Evolutionary conservation across 352 stramenopile species (phyloP).

Genomic region (Pythium diclinum): DNA sequence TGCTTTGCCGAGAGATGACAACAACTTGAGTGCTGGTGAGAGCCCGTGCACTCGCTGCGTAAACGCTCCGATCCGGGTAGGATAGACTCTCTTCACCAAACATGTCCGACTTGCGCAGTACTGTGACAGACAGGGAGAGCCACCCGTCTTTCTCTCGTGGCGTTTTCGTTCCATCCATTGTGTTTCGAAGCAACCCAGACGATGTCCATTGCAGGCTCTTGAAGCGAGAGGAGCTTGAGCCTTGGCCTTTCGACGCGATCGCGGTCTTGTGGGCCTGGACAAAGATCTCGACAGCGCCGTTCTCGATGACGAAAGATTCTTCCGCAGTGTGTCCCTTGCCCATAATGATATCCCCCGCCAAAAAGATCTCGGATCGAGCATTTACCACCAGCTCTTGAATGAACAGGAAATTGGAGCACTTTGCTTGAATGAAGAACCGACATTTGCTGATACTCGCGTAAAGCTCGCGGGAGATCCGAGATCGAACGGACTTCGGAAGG

Average conservation of each 20-base stretch:
- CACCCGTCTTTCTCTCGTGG: background rate
- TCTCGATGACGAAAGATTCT: slow-evolving; percentile 57
- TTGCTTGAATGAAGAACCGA: background rate
- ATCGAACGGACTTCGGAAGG: slow-evolving; percentile 41
- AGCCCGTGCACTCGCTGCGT: slow-evolving; percentile 14
- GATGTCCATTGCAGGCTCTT: background rate
- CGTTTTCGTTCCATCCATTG: background rate
- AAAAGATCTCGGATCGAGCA: slow-evolving; percentile 48
- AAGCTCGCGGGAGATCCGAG: slow-evolving; percentile 27
- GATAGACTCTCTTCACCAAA: slow-evolving; percentile 49
- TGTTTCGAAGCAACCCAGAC: background rate
- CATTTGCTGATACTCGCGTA: slow-evolving; percentile 33
- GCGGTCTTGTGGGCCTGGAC: background rate
- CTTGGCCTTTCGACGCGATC: background rate
- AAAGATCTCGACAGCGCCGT: slow-evolving; percentile 42
- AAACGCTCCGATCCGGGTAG: background rate
- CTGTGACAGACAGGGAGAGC: slow-evolving; percentile 26
- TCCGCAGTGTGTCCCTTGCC: slow-evolving; percentile 42
- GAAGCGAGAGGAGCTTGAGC: background rate
- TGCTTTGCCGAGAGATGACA: background rate
- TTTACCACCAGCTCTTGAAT: slow-evolving; percentile 15
- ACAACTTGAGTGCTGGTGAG: slow-evolving; percentile 5
- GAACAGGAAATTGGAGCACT: background rate
- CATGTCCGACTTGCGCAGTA: slow-evolving; percentile 44
- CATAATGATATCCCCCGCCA: slow-evolving; percentile 43